Conservation (phyloP, 495 filamentous ascomycete genomes). For the Neurospora discreta region DNA sequence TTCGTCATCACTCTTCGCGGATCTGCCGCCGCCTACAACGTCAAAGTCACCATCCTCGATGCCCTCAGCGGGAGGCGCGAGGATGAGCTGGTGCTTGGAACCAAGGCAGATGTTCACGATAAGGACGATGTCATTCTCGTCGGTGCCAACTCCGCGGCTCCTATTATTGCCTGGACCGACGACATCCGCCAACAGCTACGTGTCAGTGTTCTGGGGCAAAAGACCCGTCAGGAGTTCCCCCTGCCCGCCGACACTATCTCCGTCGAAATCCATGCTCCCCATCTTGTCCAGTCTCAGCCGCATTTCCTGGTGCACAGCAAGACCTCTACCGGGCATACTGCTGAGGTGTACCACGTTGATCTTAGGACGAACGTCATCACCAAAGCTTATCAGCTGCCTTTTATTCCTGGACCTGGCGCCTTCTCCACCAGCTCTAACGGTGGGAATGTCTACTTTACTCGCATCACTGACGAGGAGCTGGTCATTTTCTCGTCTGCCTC, state of each 20-base stretch:
- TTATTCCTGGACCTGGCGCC: conserved; percentile 53
- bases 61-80: conserved; percentile 54
- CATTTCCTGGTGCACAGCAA: conserved; percentile 82
- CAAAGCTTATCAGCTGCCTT: conserved; percentile 67
- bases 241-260: conserved; percentile 49
- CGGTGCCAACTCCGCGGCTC: conserved; percentile 71
- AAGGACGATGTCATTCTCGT: conserved; percentile 65
- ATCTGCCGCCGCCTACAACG: conserved; percentile 51
- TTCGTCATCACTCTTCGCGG: conserved; percentile 71
- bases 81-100: conserved; percentile 53
- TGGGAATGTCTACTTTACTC: conserved; percentile 79
- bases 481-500: conserved; percentile 65
- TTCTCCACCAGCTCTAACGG: conserved; percentile 69
- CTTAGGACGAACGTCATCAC: conserved; percentile 49
- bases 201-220: conserved; percentile 71
- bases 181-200: conserved; percentile 54
- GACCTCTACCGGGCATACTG: conserved; percentile 59
- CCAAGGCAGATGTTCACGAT: conserved; percentile 59
- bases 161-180: conserved; percentile 76
- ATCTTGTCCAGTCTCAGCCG: conserved; percentile 52
- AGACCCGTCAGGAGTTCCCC: conserved; percentile 43
- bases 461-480: conserved; percentile 60
- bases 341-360: conserved; percentile 78
- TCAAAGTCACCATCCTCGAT: conserved; percentile 65
- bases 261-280: conserved; percentile 64